phyloP scores from a whole-genome alignment of 768 basidiomycete genomes.

The Kwoniella botswanensis region DNA sequence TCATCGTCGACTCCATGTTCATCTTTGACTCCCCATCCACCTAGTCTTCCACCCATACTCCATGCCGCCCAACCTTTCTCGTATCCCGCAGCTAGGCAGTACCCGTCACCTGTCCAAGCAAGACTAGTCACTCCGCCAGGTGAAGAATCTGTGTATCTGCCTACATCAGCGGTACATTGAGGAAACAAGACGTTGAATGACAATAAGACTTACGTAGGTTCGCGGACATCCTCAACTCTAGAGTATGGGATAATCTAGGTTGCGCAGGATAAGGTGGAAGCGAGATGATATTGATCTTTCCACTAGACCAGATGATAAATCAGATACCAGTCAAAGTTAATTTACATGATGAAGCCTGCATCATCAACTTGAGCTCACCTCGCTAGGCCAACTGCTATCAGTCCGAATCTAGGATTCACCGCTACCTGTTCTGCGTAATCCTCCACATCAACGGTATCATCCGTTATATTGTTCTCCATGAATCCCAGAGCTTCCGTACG shows the following conservation, averaged over 20 bases:
- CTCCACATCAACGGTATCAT: conserved; percentile 36
- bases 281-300: conserved; percentile 69
- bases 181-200: not conserved
- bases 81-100: conserved; percentile 92
- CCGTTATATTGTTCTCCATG: conserved; percentile 22
- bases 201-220: conserved; percentile 34
- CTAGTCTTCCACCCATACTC: conserved; percentile 84
- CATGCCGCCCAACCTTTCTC: conserved; percentile 86
- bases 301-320: conserved; percentile 60
- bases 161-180: not conserved
- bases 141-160: conserved; percentile 22
- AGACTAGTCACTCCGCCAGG: conserved; percentile 59
- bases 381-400: conserved; percentile 77
- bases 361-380: conserved; percentile 61
- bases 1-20: conserved; percentile 61
- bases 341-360: too few species aligned
- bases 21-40: conserved; percentile 75
- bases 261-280: conserved; percentile 71
- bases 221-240: conserved; percentile 54
- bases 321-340: too few species aligned
- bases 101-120: conserved; percentile 95
- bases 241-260: conserved; percentile 66
- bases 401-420: conserved; percentile 78
- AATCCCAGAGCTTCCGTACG: conserved; percentile 23
- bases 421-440: conserved; percentile 60